Percentiles rank a stretch among this genome's conserved stretches.
Evolutionary conservation across 192 early-diverging fungal species (phyloP).

Genomic region (Podila epicladia): DNA sequence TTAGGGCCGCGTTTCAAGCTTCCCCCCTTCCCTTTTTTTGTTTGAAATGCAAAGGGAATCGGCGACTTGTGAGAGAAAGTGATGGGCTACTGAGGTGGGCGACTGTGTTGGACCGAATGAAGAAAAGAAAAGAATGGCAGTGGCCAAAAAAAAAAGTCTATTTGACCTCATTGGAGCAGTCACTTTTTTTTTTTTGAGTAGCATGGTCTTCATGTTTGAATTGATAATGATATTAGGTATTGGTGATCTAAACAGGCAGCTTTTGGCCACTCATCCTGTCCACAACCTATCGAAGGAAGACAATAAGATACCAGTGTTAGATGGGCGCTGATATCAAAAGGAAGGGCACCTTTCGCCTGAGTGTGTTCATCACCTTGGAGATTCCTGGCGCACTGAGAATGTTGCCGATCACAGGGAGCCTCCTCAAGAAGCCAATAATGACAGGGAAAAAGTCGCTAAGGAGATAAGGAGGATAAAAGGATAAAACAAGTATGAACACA

Average conservation of each 20-base stretch:
- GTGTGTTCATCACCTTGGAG: conserved; percentile 63
- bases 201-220: background rate
- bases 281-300: conserved; percentile 46
- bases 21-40: background rate
- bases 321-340: background rate
- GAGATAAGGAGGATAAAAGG: conserved; percentile 5
- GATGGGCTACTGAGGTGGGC: background rate
- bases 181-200: background rate
- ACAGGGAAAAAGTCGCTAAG: conserved; percentile 97
- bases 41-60: background rate
- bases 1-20: background rate
- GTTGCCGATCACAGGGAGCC: conserved; percentile 90
- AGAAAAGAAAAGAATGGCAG: background rate
- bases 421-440: conserved; percentile 86
- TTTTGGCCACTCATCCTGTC: conserved; percentile 65
- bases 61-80: background rate
- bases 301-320: background rate
- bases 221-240: too few relatives aligned
- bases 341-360: background rate
- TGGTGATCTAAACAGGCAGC: conserved; percentile 59
- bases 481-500: too few relatives aligned
- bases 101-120: background rate
- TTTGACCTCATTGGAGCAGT: too few relatives aligned
- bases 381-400: conserved; percentile 87
- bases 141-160: too few relatives aligned